Base-by-base conservation (phyloP, 495 filamentous ascomycete genomes). In the Aspergillus asperescens region DNA sequence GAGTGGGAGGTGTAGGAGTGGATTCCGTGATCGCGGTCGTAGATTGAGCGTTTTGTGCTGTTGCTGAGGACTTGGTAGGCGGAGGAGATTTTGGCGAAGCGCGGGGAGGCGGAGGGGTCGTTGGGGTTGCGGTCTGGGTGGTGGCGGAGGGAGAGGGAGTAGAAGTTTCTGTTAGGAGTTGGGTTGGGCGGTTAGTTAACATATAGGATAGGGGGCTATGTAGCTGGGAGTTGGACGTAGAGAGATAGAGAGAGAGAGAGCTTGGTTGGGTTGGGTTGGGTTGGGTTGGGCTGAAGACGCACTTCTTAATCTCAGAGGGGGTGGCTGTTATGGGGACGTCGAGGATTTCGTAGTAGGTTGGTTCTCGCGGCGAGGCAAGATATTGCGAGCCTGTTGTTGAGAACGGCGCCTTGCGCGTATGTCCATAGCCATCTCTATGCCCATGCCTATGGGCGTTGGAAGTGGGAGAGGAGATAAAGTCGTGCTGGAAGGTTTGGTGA, bases 111-210 rank as follows among this genome's bases (percentile, higher is more conserved):
- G 54, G 75, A 65, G 1, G 87, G 85, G 72, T 95, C 84, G 53
- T 71, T 42, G 51, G 78, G 88, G 77, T 97, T 93, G 69, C 79
- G 84, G 80, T 98, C 93, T 12, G 93, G 93, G 75, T 98, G 93
- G 81, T 96, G 87, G 44, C 73, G 68, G 71, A 96, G 93, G 69
- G 90, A 95, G 65, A 98, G 87, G 58, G 75, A 61, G 79, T 95
- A 96, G 81, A 94, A 98, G 77, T 90, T 83, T 56, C 66, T 67
- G 23, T n/a, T n/a, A n/a, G n/a, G n/a, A n/a, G n/a, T n/a, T n/a
- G n/a, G n/a, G n/a, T n/a, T n/a, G n/a, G n/a, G n/a, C n/a, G n/a
- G n/a, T n/a, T n/a, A n/a, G n/a, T n/a, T n/a, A n/a, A n/a, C n/a
- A n/a, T n/a, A n/a, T n/a, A n/a, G n/a, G n/a, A n/a, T n/a, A n/a